Evolutionary conservation across 768 basidiomycete species (phyloP).

Genomic region (Pholiota microspora): DNA sequence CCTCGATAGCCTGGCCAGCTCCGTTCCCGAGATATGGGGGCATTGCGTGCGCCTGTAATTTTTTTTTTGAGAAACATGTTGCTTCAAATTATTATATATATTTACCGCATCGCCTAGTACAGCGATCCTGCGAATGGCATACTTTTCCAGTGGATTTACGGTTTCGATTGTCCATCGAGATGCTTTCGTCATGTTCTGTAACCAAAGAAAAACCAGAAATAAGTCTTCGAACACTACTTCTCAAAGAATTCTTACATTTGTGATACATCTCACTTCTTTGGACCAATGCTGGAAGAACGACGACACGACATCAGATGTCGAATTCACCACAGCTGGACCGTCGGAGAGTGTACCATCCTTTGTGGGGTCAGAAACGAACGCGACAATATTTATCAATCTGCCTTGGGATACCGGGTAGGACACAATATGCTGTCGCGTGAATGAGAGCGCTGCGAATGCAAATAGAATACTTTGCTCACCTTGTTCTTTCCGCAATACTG

Average conservation of each 20-base stretch:
- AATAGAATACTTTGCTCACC: not conserved
- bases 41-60: conserved; percentile 11
- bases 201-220: not conserved
- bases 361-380: conserved; percentile 3
- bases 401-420: not conserved
- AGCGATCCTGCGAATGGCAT: conserved; percentile 33
- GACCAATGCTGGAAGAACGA: conserved; percentile 32
- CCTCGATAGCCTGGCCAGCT: conserved; percentile 26
- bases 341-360: conserved; percentile 22
- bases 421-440: not conserved
- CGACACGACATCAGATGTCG: conserved; percentile 30
- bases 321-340: conserved; percentile 27
- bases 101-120: conserved; percentile 48
- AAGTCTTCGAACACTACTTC: not conserved
- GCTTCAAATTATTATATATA: conserved; percentile 2
- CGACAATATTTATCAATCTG: not conserved
- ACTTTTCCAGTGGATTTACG: conserved; percentile 33
- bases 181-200: conserved; percentile 28
- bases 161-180: conserved; percentile 41
- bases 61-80: not conserved
- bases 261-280: conserved; percentile 27
- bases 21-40: conserved; percentile 12
- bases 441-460: not conserved
- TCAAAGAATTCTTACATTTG: conserved; percentile 22
- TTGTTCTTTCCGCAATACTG: too few species aligned